These are phyloP conservation scores for Boletus barrowsii DNA, from an alignment of 768 basidiomycete genomes.

Conservation along the genomic window DNA sequence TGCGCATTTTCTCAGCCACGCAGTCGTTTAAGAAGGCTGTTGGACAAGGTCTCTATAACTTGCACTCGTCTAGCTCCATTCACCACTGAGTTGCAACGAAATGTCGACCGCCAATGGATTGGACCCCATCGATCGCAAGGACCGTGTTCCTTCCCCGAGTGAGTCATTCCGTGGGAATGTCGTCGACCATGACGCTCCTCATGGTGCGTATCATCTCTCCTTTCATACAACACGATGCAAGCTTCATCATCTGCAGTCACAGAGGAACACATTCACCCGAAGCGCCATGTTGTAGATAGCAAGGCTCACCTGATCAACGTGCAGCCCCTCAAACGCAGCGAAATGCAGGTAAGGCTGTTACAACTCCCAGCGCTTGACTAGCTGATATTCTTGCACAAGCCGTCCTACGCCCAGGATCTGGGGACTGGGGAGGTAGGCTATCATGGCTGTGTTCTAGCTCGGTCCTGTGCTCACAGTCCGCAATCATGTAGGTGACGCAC, in stretches of 20 bases:
- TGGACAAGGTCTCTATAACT: slow-evolving; percentile 14
- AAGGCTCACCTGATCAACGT: slow-evolving; percentile 62
- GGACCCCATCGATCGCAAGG: slow-evolving; percentile 45
- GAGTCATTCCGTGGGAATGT: slow-evolving; percentile 52
- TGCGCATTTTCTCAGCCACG: slow-evolving; percentile 4
- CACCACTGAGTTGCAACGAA: not conserved
- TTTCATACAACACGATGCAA: not conserved
- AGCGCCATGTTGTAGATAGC: slow-evolving; percentile 27
- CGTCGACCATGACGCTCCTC: slow-evolving; percentile 67
- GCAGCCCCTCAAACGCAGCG: slow-evolving; percentile 79
- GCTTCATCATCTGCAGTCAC: slow-evolving; percentile 49
- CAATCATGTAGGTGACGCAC: slow-evolving; percentile 57
- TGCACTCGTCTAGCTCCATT: not conserved
- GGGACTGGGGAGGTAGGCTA: slow-evolving; percentile 55
- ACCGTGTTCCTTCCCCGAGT: slow-evolving; percentile 42
- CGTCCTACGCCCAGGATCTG: slow-evolving; percentile 88
- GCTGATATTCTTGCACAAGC: slow-evolving; percentile 42
- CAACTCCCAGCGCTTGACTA: not conserved
- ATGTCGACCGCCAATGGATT: slow-evolving; percentile 27
- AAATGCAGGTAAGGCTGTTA: slow-evolving; percentile 72
- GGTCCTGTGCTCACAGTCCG: not conserved
- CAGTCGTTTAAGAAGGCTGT: not conserved
- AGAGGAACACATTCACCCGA: slow-evolving; percentile 45
- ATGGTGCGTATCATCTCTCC: slow-evolving; percentile 43
- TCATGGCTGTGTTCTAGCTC: not conserved